Percentiles rank a stretch among this genome's conserved stretches.
Conservation (phyloP, 768 basidiomycete genomes). For the Leucosporidium scottii region DNA sequence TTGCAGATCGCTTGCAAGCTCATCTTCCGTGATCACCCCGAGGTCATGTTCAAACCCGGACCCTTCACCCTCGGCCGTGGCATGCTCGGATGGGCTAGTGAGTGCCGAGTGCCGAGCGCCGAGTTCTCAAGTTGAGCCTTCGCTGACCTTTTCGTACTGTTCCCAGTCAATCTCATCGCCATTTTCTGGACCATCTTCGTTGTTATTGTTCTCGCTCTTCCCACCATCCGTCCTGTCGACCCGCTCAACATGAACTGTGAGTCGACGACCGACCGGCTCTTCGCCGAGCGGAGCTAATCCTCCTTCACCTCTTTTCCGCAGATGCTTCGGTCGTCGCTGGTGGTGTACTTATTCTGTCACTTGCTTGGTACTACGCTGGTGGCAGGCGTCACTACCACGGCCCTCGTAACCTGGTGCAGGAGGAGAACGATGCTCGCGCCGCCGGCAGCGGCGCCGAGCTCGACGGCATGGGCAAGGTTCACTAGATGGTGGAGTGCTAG, state of each 20-base stretch:
- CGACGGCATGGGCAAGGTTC: too few species aligned
- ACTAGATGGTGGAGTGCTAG: too few species aligned
- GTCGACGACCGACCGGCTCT: neutral
- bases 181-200: conserved; percentile 39
- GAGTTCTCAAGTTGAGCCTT: neutral
- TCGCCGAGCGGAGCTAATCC: too few species aligned
- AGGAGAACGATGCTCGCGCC: too few species aligned
- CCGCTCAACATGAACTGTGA: conserved; percentile 26
- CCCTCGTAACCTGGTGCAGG: too few species aligned
- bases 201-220: conserved; percentile 39
- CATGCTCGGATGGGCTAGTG: conserved; percentile 16
- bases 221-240: conserved; percentile 22
- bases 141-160: neutral
- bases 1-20: conserved; percentile 35
- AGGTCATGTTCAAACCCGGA: conserved; percentile 39
- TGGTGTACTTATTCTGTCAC: too few species aligned
- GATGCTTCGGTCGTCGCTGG: too few species aligned
- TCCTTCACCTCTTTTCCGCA: too few species aligned
- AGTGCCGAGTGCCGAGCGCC: neutral
- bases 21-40: conserved; percentile 35
- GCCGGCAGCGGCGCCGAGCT: too few species aligned
- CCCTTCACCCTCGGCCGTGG: conserved; percentile 40
- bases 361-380: too few species aligned
- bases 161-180: conserved; percentile 11
- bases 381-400: too few species aligned